Base-by-base conservation (phyloP, 345 rosid species). In the Populus deltoides region DNA sequence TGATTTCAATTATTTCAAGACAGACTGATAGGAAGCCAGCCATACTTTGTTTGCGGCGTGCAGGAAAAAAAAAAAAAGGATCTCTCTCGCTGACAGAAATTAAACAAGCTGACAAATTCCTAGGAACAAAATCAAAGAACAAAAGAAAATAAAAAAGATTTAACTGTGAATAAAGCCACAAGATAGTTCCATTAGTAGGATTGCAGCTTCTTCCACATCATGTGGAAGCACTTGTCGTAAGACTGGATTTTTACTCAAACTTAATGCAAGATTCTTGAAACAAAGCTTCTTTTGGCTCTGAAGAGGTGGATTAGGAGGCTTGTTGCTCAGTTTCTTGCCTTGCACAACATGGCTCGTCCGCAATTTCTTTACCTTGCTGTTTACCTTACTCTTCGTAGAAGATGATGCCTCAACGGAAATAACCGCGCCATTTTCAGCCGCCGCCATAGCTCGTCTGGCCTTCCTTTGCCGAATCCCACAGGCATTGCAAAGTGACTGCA, bases 381-480 rank as follows among this genome's bases (percentile, higher is more conserved):
- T 86, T 62, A 80, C 74, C 83, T 87, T 86, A 78, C 79, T 85
- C 27, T 57, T 69, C 22, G 67, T 16, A 8, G 76, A 22, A 8
- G 67, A 35, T 33, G 77, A 66, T 18, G 76, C 33, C 24, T 77
- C 76, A 31, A 9, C 36, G 8, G 73, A 17, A n/a, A 55, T 22
- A 8, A 18, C 68, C 9, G 70, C 31, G 38, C 75, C 77, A 43
- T 31, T 67, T 20, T 38, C 12, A 24, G 55, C 82, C 1, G 71
- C 92, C 68, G 84, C 91, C 86, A 90, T 81, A 5, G 96, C 96
- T 33, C 94, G 80, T 66, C 94, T 88, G 4, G 96, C 97, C 90
- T 94, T 94, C 90, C 97, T 89, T 81, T 90, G 95, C 16, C 97
- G 85, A 77, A 93, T 93, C 75, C 98, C 98, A 63, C 97, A 93